Conservation (phyloP, 2,329 filamentous ascomycete genomes). For the Pseudogymnoascus sp. region DNA sequence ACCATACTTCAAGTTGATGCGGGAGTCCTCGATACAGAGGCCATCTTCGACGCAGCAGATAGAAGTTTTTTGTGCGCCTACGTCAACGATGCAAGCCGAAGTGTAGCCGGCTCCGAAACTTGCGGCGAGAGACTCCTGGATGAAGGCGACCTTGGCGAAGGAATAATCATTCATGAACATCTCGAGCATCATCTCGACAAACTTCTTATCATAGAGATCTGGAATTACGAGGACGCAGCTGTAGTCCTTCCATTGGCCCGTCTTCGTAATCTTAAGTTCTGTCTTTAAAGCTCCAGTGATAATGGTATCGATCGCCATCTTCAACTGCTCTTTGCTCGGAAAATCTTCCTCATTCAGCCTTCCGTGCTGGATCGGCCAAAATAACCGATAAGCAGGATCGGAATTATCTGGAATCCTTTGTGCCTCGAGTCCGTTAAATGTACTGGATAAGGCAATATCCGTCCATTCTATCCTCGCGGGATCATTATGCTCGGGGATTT, state of each 20-base stretch:
- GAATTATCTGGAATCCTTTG: slow-evolving; percentile 84
- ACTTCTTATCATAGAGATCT: slow-evolving; percentile 90
- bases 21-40: slow-evolving; percentile 86
- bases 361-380: slow-evolving; percentile 83
- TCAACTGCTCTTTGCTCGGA: slow-evolving; percentile 65
- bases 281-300: slow-evolving; percentile 77
- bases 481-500: slow-evolving; percentile 91
- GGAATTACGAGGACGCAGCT: slow-evolving; percentile 96
- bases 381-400: slow-evolving; percentile 79
- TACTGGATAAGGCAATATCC: slow-evolving; percentile 56
- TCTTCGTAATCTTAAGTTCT: slow-evolving; percentile 71
- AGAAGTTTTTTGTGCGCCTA: slow-evolving; percentile 95
- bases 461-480: slow-evolving; percentile 94
- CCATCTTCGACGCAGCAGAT: slow-evolving; percentile 96
- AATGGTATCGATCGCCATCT: slow-evolving; percentile 79
- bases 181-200: slow-evolving; percentile 76
- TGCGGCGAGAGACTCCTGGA: slow-evolving; percentile 91
- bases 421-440: slow-evolving; percentile 74
- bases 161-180: slow-evolving; percentile 84
- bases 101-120: slow-evolving; percentile 94
- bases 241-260: slow-evolving; percentile 80
- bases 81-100: slow-evolving; percentile 87
- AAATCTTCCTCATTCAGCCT: slow-evolving; percentile 91
- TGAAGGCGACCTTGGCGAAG: slow-evolving; percentile 82
- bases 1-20: slow-evolving; percentile 90